Percentiles rank a stretch among this genome's conserved stretches.
Conservation (phyloP, 768 basidiomycete genomes). For the Psilocybe azurescens region DNA sequence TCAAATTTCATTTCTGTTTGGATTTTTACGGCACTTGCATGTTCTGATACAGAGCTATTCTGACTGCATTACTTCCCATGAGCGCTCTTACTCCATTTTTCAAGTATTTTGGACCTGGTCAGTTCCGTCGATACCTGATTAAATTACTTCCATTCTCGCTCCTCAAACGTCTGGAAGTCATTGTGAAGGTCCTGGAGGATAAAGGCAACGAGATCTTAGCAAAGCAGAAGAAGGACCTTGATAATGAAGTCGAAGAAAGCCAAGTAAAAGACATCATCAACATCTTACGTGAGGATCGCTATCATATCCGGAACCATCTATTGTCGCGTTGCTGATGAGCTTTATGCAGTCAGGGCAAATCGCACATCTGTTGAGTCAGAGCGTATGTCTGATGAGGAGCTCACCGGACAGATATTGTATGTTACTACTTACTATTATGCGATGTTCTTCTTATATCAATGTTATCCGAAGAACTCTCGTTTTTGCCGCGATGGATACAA, state of each 20-base stretch:
- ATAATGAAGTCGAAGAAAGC: neutral
- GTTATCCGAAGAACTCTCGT: neutral
- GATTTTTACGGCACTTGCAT: no score
- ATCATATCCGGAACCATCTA: neutral
- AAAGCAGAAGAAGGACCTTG: slow-evolving; percentile 4
- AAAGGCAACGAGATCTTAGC: neutral
- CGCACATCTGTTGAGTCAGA: slow-evolving; percentile 1
- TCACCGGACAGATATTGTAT: slow-evolving; percentile 6
- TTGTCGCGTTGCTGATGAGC: neutral
- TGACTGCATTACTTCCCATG: slow-evolving; percentile 6
- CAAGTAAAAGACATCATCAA: neutral
- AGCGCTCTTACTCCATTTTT: slow-evolving; percentile 3
- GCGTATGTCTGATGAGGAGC: slow-evolving; percentile 8
- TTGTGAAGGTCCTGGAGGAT: slow-evolving; percentile 11
- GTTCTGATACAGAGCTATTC: neutral
- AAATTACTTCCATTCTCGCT: slow-evolving; percentile 7
- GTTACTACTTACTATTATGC: neutral
- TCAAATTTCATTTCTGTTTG: no score
- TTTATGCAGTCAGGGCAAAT: slow-evolving; percentile 3
- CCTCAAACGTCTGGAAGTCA: slow-evolving; percentile 7
- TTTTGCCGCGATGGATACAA: slow-evolving; percentile 27
- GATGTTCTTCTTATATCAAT: no score
- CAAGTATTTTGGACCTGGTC: slow-evolving; percentile 3
- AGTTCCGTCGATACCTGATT: slow-evolving; percentile 3
- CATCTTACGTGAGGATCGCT: neutral